Base-by-base conservation (phyloP, 352 stramenopile species). In the Pilasporangium apinafurcum region DNA sequence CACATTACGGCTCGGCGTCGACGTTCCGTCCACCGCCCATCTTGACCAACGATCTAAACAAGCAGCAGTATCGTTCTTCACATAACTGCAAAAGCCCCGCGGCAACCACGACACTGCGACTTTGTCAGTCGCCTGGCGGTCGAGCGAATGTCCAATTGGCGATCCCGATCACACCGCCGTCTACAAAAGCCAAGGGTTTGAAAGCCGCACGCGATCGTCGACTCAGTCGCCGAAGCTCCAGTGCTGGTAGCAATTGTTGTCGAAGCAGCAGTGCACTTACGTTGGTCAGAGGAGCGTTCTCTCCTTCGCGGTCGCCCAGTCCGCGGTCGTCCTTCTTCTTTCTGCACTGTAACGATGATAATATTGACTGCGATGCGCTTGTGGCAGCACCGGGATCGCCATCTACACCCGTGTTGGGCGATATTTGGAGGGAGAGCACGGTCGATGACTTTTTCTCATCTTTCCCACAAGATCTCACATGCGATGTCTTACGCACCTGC, bases 401-500 rank as follows among this genome's bases (percentile, higher is more conserved):
- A n/a, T n/a, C n/a, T n/a, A 38, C 27, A 31, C 27, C 41, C 2
- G 5, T n/a, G 26, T 21, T 31, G 6, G 16, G 32, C 20, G 51
- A 63, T 12, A 56, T 50, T 26, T 54, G 53, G 33, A 51, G 41
- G 3, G 50, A 67, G 49, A 69, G 47, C 53, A 58, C 57, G 5
- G 58, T 79, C 28, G 49, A 65, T 24, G 55, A 55, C 32, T 70
- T 77, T 25, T 27, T 70, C 9, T 41, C 59, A 13, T 50, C 43
- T 3, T 55, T 67, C 7, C 68, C 66, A 2, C 41, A 50, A 20
- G 71, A 84, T 18, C 33, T 86, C 12, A 55, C 59, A 2, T 49
- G 68, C 0, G 73, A 89, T 47, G 59, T 76, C 18, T 55, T 54
- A 8, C 54, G 48, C 0, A 50, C 75, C 30, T 86, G 74, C 51